phyloP scores from a whole-genome alignment of 2,329 filamentous ascomycete genomes.

The Penicillium polonicum region DNA sequence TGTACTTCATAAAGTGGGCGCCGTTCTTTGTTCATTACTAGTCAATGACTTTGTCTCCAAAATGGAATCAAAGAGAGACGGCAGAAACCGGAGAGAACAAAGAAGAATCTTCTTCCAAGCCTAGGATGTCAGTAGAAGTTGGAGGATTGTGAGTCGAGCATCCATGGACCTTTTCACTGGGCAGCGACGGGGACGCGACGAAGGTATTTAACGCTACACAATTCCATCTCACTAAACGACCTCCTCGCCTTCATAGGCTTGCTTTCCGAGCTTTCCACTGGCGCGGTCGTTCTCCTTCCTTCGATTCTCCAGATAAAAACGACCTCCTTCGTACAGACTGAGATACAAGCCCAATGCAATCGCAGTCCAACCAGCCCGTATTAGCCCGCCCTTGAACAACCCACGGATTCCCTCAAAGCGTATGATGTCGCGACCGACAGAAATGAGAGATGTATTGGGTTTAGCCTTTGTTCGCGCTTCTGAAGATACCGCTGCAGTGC shows the following conservation, averaged over 20 bases:
- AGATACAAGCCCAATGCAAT: constrained; percentile 81
- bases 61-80: neutral
- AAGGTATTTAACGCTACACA: neutral
- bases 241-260: neutral
- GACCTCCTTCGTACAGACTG: constrained; percentile 79
- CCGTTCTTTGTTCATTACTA: neutral
- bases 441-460: constrained; percentile 50
- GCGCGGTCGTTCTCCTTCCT: constrained; percentile 22
- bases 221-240: neutral
- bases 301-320: constrained; percentile 55
- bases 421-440: constrained; percentile 65
- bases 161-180: neutral
- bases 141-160: neutral
- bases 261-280: too few relatives aligned
- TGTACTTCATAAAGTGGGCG: neutral
- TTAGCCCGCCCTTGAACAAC: constrained; percentile 68
- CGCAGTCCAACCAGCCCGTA: constrained; percentile 78
- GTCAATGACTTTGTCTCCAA: neutral
- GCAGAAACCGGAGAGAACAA: neutral
- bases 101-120: neutral
- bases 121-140: neutral
- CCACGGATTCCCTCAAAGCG: constrained; percentile 67
- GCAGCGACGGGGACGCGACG: neutral
- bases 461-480: neutral
- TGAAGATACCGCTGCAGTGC: constrained; percentile 1